Conservation (phyloP, 2,329 filamentous ascomycete species). For the Aureobasidium sp. region DNA sequence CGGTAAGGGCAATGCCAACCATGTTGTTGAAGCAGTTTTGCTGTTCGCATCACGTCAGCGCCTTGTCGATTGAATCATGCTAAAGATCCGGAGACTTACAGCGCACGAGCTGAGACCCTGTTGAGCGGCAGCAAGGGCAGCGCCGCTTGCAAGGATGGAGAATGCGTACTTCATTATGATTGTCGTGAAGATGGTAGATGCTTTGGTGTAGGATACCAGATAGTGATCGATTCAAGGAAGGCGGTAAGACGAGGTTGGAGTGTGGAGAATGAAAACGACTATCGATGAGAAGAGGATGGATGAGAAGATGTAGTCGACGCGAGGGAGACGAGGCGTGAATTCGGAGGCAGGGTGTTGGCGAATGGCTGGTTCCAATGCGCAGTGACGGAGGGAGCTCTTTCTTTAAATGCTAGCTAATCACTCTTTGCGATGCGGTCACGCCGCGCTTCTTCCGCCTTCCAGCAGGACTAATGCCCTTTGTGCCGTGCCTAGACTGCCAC, state of each 20-base stretch:
- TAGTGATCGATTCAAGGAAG: constrained; percentile 5
- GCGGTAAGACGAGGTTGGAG: constrained; percentile 7
- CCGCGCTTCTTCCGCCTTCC: not conserved
- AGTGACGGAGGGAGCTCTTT: constrained; percentile 14
- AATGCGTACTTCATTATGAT: constrained; percentile 31
- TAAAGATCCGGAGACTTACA: constrained; percentile 25
- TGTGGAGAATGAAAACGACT: constrained; percentile 9
- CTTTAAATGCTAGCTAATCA: not conserved
- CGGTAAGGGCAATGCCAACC: constrained; percentile 25
- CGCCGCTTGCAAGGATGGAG: constrained; percentile 27
- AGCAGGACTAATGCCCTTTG: not conserved
- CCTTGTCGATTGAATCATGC: not conserved
- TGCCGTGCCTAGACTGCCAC: constrained; percentile 8
- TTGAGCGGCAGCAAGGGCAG: constrained; percentile 30
- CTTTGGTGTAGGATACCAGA: constrained; percentile 11
- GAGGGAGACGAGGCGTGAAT: not conserved
- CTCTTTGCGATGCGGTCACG: constrained; percentile 5
- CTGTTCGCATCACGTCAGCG: constrained; percentile 19
- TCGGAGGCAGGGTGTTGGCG: not conserved
- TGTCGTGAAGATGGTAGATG: constrained; percentile 11
- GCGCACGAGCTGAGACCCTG: constrained; percentile 28
- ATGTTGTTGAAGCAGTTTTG: constrained; percentile 34
- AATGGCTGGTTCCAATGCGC: constrained; percentile 9
- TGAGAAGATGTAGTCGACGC: constrained; percentile 6
- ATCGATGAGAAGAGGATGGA: not conserved